phyloP scores from a whole-genome alignment of 2,329 filamentous ascomycete genomes.

The Aspergillus sp. region DNA sequence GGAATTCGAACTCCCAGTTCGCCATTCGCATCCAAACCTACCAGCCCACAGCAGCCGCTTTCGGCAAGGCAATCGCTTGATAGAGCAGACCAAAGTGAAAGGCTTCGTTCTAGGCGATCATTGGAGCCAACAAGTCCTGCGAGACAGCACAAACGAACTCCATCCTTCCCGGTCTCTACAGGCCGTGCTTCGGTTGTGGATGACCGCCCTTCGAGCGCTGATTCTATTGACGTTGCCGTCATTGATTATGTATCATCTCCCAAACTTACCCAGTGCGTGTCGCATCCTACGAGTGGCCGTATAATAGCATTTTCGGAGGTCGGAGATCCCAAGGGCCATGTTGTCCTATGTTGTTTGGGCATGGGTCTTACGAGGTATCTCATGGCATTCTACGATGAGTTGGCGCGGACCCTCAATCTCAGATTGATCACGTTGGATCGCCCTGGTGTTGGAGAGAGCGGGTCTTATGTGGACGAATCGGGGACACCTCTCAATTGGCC shows the following conservation, averaged over 20 bases:
- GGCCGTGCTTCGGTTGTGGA: slow-evolving; percentile 51
- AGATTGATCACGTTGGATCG: slow-evolving; percentile 90
- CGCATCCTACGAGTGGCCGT: slow-evolving; percentile 78
- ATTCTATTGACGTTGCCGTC: slow-evolving; percentile 86
- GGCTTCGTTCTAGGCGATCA: slow-evolving; percentile 20
- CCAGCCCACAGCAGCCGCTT: slow-evolving; percentile 11
- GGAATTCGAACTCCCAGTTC: slow-evolving; percentile 21
- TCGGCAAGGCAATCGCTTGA: slow-evolving; percentile 23
- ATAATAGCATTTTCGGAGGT: slow-evolving; percentile 96
- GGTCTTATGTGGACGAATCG: slow-evolving; percentile 73
- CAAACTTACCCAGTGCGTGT: slow-evolving; percentile 80
- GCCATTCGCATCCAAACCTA: slow-evolving; percentile 3
- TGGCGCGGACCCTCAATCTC: slow-evolving; percentile 81
- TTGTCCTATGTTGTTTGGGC: slow-evolving; percentile 92
- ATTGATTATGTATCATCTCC: slow-evolving; percentile 78
- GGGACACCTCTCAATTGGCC: slow-evolving; percentile 91
- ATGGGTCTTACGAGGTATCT: slow-evolving; percentile 97
- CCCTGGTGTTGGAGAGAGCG: slow-evolving; percentile 89
- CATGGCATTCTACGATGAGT: slow-evolving; percentile 94
- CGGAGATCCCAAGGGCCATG: slow-evolving; percentile 83
- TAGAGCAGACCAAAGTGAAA: slow-evolving; percentile 22
- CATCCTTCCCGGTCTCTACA: slow-evolving; percentile 33
- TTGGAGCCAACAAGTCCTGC: slow-evolving; percentile 23
- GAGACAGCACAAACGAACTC: slow-evolving; percentile 32
- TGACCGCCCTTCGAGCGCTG: slow-evolving; percentile 70